A percentile compares a stretch with the other conserved stretches of the same genome.
Evolutionary conservation across 2,329 filamentous ascomycete genomes (phyloP).

Genomic region (Sporothrix globosa): DNA sequence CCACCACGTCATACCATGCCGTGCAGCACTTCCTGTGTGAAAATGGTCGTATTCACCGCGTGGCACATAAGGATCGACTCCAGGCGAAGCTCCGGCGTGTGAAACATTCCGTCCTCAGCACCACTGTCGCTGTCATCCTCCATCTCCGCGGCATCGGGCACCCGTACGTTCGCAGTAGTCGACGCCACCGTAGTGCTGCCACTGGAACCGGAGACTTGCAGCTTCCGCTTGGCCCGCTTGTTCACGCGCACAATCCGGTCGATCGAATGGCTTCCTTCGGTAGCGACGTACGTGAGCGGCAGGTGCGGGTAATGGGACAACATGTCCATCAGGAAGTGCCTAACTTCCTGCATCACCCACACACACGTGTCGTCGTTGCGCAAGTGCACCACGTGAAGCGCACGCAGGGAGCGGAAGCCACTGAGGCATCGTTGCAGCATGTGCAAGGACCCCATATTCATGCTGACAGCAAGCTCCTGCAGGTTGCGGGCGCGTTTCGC

Average conservation of each 20-base stretch:
- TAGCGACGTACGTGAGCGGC: slow-evolving; percentile 62
- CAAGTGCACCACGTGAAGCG: slow-evolving; percentile 59
- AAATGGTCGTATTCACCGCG: slow-evolving; percentile 57
- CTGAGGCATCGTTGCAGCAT: slow-evolving; percentile 59
- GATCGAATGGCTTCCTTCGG: slow-evolving; percentile 53
- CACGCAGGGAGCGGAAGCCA: slow-evolving; percentile 57
- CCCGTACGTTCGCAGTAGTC: background rate
- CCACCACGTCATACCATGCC: slow-evolving; percentile 45
- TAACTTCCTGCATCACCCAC: slow-evolving; percentile 60
- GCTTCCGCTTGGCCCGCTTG: background rate
- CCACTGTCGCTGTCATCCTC: slow-evolving; percentile 38
- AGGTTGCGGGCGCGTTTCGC: slow-evolving; percentile 55
- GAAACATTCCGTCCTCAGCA: slow-evolving; percentile 33
- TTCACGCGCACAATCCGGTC: slow-evolving; percentile 51
- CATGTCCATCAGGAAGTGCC: slow-evolving; percentile 62
- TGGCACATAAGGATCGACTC: slow-evolving; percentile 50
- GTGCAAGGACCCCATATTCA: slow-evolving; percentile 61
- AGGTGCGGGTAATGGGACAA: slow-evolving; percentile 58
- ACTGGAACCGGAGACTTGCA: background rate
- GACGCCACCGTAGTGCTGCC: background rate
- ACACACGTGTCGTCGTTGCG: slow-evolving; percentile 60
- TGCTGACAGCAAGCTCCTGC: slow-evolving; percentile 59
- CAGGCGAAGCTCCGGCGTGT: slow-evolving; percentile 41
- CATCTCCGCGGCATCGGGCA: background rate
- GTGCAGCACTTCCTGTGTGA: slow-evolving; percentile 58